These are phyloP conservation scores for Penicilliopsis zonata DNA, from an alignment of 495 filamentous ascomycete genomes.

Conservation along the genomic window DNA sequence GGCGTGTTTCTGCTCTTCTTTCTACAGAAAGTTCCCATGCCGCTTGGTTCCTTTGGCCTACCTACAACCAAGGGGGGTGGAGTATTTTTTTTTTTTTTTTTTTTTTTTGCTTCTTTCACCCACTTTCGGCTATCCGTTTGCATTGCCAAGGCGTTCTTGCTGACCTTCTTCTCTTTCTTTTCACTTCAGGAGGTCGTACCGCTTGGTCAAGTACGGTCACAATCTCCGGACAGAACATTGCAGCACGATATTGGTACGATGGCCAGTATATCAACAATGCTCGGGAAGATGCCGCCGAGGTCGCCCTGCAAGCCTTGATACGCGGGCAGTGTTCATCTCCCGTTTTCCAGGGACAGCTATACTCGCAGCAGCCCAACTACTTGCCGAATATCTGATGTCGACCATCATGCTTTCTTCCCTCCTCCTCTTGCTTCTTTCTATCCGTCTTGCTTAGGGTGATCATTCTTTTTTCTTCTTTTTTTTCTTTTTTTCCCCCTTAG, in stretches of 20 bases:
- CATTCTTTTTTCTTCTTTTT: constrained; percentile 3
- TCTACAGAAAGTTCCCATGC: no score
- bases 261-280: constrained; percentile 78
- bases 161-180: neutral
- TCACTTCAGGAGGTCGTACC: constrained; percentile 66
- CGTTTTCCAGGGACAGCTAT: constrained; percentile 17
- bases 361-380: constrained; percentile 9
- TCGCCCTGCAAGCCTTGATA: constrained; percentile 41
- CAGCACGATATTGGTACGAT: constrained; percentile 85
- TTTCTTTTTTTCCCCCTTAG: constrained; percentile 8
- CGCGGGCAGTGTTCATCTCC: constrained; percentile 12
- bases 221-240: constrained; percentile 39
- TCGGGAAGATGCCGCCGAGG: constrained; percentile 79
- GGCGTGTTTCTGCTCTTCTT: neutral
- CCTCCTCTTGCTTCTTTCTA: no score
- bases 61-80: no score
- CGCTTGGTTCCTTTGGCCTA: no score
- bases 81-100: constrained; percentile 7
- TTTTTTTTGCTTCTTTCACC: constrained; percentile 18
- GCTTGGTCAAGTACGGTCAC: constrained; percentile 74
- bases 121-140: constrained; percentile 18
- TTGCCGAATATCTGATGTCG: constrained; percentile 4
- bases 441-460: constrained; percentile 1
- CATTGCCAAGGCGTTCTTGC: constrained; percentile 1
- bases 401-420: constrained; percentile 5